Percentiles rank a stretch among this genome's conserved stretches.
phyloP scores from a whole-genome alignment of 2,329 filamentous ascomycete genomes.

The Penicillium sumatraense region DNA sequence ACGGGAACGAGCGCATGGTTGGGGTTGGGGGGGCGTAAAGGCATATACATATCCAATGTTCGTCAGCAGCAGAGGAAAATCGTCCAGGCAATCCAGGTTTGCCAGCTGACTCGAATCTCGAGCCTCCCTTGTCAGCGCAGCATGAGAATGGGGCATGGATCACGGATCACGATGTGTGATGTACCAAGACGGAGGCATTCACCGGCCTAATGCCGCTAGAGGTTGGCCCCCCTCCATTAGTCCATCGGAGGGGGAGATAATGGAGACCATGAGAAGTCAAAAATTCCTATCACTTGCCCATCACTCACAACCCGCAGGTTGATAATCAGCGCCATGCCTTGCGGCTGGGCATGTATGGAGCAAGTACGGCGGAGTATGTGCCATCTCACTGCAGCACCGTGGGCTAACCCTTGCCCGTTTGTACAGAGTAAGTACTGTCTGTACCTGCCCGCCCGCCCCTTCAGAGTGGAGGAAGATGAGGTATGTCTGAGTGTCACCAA shows the following conservation, averaged over 20 bases:
- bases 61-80: not conserved
- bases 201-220: not conserved
- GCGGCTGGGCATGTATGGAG: slow-evolving; percentile 3
- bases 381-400: slow-evolving; percentile 28
- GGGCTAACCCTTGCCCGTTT: slow-evolving; percentile 17
- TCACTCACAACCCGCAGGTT: slow-evolving; percentile 8
- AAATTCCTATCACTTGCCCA: slow-evolving; percentile 6
- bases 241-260: not conserved
- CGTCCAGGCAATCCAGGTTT: not conserved
- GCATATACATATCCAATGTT: not conserved
- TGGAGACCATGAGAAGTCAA: slow-evolving; percentile 2
- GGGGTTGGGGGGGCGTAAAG: not conserved
- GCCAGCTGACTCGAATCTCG: slow-evolving; percentile 2
- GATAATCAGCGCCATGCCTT: slow-evolving; percentile 7
- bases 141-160: not conserved
- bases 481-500: slow-evolving; percentile 22
- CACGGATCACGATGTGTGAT: not conserved
- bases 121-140: not conserved
- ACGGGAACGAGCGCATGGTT: slow-evolving; percentile 1
- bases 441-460: no score
- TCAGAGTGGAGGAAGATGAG: slow-evolving; percentile 8
- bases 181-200: not conserved
- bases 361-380: slow-evolving; percentile 10
- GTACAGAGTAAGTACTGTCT: no score
- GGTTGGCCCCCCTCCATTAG: slow-evolving; percentile 1